Evolutionary conservation across 1,284 basidiomycete genomes (phyloP), one percentile per base, ranked within the genome.

Genomic region (Coniferiporia weirii): DNA sequence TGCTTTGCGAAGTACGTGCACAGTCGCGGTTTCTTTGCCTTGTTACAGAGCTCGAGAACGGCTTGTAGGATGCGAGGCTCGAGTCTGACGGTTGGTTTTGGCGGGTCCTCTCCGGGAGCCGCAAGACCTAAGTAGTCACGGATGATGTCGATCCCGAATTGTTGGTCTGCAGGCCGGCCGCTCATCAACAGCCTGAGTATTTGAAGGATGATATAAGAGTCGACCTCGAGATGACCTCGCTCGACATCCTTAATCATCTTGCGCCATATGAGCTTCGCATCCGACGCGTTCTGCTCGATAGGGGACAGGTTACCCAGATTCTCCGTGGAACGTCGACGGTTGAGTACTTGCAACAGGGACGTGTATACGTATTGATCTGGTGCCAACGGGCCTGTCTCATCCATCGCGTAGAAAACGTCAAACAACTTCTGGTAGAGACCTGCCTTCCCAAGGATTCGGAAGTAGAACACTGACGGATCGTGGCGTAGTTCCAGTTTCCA

Each of bases 181-280:
- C 72, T 74, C 0, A 76, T 69, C 36, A 91, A 73, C 1, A 81
- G 77, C 3, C 74, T 72, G 27, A 90, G 70, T 19, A 81, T 74
- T 22, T 78, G 68, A 8, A 76, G 68, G 46, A 86, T 73, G 49
- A 82, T 68, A 56, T 77, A 73, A 1, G 78, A 73, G 66, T 89
- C 85, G 17, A 86, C 66, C 43, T 71, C 61, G 49, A 84, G 73
- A 5, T 73, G 69, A 2, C 76, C 70, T 45, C 67, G 65, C 61
- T 78, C 76, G 32, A 76, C 70, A 10, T 75, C 71, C 64, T 82
- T 86, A 61, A 79, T 65, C 68, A 86, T 75, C 64, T 83, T 79
- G 9, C 72, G 74, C 89, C 89, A 91, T 20, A 91, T 68, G 20
- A 87, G 74, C 65, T 79, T 84, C 8, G 84, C 87, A 62, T 88